Evolutionary conservation across 139 green algal genomes (phyloP).

Genomic region (Desmodesmus armatus): DNA sequence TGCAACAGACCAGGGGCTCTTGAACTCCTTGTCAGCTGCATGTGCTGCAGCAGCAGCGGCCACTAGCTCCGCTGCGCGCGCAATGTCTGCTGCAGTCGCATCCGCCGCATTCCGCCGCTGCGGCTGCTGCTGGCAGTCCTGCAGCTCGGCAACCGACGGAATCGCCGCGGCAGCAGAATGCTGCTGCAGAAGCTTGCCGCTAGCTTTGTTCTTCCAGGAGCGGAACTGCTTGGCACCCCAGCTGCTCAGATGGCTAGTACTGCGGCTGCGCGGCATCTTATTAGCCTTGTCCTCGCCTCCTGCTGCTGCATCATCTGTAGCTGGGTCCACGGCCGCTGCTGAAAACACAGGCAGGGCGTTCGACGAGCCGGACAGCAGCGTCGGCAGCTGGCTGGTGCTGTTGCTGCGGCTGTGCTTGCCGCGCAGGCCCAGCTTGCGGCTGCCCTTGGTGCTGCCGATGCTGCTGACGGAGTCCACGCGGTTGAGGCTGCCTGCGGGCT

Average conservation of each 20-base stretch:
- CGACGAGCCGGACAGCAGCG: too few relatives aligned
- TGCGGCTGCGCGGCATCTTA: slow-evolving; percentile 22
- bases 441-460: too few relatives aligned
- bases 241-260: slow-evolving; percentile 9
- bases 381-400: too few relatives aligned
- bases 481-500: not conserved
- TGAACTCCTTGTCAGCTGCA: slow-evolving; percentile 40
- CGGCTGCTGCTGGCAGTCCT: not conserved
- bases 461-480: not conserved
- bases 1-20: slow-evolving; percentile 33
- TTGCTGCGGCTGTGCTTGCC: not conserved
- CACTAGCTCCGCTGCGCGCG: slow-evolving; percentile 4
- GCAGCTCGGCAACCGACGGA: not conserved
- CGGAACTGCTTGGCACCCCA: slow-evolving; percentile 37
- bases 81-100: not conserved
- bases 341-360: too few relatives aligned
- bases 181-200: not conserved
- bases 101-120: slow-evolving; percentile 13
- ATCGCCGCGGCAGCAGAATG: not conserved
- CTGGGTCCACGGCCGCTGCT: too few relatives aligned
- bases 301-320: not conserved
- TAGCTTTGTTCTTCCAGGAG: slow-evolving; percentile 25
- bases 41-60: slow-evolving; percentile 15
- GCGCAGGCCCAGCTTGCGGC: not conserved
- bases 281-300: not conserved